Evolutionary conservation across 2,329 filamentous ascomycete species (phyloP), one percentile per base, ranked within the genome.

Genomic region (Colletotrichum sp.): DNA sequence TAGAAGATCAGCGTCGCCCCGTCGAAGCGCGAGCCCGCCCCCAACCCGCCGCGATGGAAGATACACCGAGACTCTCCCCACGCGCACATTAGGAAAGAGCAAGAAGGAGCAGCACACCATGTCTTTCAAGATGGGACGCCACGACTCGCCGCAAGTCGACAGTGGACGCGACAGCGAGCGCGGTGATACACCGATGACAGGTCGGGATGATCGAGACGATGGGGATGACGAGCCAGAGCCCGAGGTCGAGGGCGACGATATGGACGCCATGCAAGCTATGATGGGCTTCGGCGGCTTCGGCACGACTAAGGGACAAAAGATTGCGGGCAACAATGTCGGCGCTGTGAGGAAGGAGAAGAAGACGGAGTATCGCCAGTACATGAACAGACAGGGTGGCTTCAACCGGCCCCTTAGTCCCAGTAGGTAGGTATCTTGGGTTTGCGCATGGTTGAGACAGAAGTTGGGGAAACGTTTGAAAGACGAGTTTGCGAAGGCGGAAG

Each of bases 301-400:
- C 74, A 93, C 92, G 29, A 99, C 97, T 25, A 98, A 99, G 85
- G 92, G 95, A 76, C 95, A 94, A 71, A 98, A 98, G 83, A 93
- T 99, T 2, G 90, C 91, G 0, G 97, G 97, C 3, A 99, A 99
- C 83, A 92, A 96, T 82, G 92, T 93, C 57, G 96, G 95, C 71
- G 95, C 89, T 0, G 92, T 98, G 69, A 89, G 93, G 79, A 98
- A 97, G 89, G 95, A 97, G 87, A 98, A 98, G 92, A 96, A 95
- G 91, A 95, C 93, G 16, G 92, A 98, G 88, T 99, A 98, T 82
- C 91, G 97, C 80, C 97, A 99, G 90, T 99, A 99, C 85, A 99
- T 99, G 92, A 97, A 97, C 82, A 91, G 95, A 72, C 89, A 92
- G 68, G 95, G 95, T 72, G 95, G 95, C 8, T 97, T 97, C 88